Evolutionary conservation across 129 eudicot genomes (phyloP), one percentile per base, ranked within the genome.

Genomic region (Solidago caesia): DNA sequence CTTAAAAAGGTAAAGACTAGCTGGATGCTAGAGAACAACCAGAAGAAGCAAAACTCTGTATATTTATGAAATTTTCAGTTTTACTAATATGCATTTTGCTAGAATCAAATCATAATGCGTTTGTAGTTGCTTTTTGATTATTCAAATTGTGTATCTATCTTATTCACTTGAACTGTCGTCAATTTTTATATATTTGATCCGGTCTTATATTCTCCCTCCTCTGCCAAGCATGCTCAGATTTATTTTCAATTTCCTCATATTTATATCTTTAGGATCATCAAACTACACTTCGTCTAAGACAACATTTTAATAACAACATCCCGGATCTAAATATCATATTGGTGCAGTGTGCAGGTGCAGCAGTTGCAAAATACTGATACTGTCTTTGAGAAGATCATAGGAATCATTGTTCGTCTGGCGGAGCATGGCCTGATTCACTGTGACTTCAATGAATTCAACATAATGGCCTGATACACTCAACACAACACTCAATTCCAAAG

Each of bases 371-470:
- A 89, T 33, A 94, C 96, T 11, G 97, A 90, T 47, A 66, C 70
- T 0, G 92, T 90, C 16, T 90, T 94, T 75, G 98, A 94, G 68
- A 85, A 84, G 58, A 88, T 94, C 33, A 73, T 90, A 70, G 88
- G 88, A 67, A 77, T 88, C 68, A 82, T 94, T 78, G 91, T 94
- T 73, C 97, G 91, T 53, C 65, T 94, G 64, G 96, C 98, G 5
- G 97, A 94, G 77, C 98, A 94, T 77, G 98, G 98, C 47, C 96
- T 94, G 73, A 90, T 94, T 77, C 98, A 94, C 71, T 94, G 98
- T 29, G 98, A 94, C 76, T 94, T 94, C 69, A 94, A 90, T 73
- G 98, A 94, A 67, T 94, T 90, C 69, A 94, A 94, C 76, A 94
- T 94, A 46, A 94, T 94, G 96, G 98, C 88, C 86, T 65, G 84